phyloP scores from a whole-genome alignment of 495 filamentous ascomycete genomes.

The Penicillium soppii region DNA sequence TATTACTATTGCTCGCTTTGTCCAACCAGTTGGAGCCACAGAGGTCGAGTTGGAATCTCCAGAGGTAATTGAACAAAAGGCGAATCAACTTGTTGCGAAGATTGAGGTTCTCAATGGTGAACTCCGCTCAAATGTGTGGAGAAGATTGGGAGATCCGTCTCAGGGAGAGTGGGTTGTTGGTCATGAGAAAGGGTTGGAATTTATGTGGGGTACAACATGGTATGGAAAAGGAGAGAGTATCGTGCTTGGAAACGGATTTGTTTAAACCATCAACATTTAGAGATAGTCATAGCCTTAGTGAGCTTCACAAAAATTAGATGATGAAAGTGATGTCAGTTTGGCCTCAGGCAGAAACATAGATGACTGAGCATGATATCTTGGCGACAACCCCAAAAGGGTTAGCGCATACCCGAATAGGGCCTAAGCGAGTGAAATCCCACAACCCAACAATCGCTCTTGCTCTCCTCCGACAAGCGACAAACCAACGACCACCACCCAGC shows the following conservation, averaged over 20 bases:
- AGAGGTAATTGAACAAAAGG: conserved; percentile 39
- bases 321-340: background rate
- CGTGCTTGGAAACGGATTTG: conserved; percentile 56
- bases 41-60: conserved; percentile 17
- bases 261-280: background rate
- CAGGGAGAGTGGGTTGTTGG: conserved; percentile 70
- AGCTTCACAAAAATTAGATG: no score
- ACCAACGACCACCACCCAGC: conserved; percentile 48
- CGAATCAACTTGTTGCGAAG: conserved; percentile 56
- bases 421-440: conserved; percentile 54
- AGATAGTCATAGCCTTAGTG: no score
- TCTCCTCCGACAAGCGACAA: conserved; percentile 49
- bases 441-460: conserved; percentile 42
- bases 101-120: conserved; percentile 77
- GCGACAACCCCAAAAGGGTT: conserved; percentile 26
- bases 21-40: conserved; percentile 53
- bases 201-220: conserved; percentile 70
- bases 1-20: conserved; percentile 80
- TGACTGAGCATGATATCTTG: conserved; percentile 26
- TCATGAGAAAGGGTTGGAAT: conserved; percentile 71
- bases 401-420: conserved; percentile 43
- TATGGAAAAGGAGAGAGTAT: conserved; percentile 76
- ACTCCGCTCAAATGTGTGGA: conserved; percentile 68
- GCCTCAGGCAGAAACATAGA: conserved; percentile 11
- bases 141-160: conserved; percentile 45